These are phyloP conservation scores for Jatropha multifida DNA, from an alignment of 441 rosid species.

Conservation along the genomic window DNA sequence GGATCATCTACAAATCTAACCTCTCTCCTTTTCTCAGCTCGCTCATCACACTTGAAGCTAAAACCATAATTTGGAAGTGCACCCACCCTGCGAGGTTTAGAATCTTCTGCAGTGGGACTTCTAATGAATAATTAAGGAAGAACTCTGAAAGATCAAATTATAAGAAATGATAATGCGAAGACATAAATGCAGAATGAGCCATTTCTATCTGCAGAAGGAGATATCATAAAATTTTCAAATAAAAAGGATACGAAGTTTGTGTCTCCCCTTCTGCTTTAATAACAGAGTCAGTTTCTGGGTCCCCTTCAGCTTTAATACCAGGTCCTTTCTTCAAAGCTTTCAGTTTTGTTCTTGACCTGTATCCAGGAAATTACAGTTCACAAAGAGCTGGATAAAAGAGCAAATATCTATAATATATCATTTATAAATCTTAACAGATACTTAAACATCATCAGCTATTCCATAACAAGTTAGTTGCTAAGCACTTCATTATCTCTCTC, in stretches of 20 bases:
- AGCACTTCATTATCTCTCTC: conserved; percentile 1
- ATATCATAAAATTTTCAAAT: conserved; percentile 18
- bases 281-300: conserved; percentile 45
- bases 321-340: conserved; percentile 60
- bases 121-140: conserved; percentile 43
- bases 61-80: conserved; percentile 95
- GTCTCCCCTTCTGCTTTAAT: conserved; percentile 61
- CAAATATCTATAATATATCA: conserved; percentile 8
- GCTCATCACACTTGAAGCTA: conserved; percentile 92
- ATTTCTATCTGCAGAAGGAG: conserved; percentile 10
- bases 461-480: conserved; percentile 11
- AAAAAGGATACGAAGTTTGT: conserved; percentile 67
- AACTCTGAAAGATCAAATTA: conserved; percentile 13
- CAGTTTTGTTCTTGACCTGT: conserved; percentile 65
- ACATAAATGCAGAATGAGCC: conserved; percentile 11
- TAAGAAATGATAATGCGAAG: conserved; percentile 6
- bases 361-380: conserved; percentile 35
- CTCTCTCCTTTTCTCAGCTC: conserved; percentile 99
- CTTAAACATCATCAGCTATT: conserved; percentile 1
- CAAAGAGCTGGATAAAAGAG: conserved; percentile 17
- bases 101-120: conserved; percentile 69
- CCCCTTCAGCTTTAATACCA: conserved; percentile 56
- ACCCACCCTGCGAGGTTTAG: conserved; percentile 60
- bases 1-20: conserved; percentile 35
- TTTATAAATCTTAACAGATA: conserved; percentile 5